A percentile compares a stretch with the other conserved stretches of the same genome.
These are phyloP conservation scores for Dictyostelium purpureum DNA, from an alignment of 78 protist genomes.

Conservation along the genomic window DNA sequence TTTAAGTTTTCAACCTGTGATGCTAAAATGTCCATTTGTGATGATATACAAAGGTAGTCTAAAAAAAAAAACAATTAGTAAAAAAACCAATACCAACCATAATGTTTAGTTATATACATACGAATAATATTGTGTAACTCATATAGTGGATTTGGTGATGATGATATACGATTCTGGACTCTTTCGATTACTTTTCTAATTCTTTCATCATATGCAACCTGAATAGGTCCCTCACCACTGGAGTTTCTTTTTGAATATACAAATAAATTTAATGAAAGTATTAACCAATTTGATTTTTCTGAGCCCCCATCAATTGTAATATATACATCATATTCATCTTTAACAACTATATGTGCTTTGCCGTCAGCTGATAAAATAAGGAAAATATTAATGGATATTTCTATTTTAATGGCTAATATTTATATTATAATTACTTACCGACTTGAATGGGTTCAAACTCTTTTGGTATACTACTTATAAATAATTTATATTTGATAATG, in stretches of 20 bases:
- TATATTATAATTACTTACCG: conserved; percentile 5
- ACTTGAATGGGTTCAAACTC: conserved; percentile 55
- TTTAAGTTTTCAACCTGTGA: conserved; percentile 55
- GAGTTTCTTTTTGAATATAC: conserved; percentile 17
- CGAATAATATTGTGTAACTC: conserved; percentile 69
- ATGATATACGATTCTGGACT: conserved; percentile 33
- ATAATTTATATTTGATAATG: conserved; percentile 44
- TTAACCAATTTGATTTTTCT: conserved; percentile 55
- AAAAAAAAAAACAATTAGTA: neutral
- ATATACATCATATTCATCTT: conserved; percentile 14
- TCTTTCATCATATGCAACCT: conserved; percentile 32
- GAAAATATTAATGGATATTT: neutral
- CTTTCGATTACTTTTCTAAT: conserved; percentile 25
- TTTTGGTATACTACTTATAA: conserved; percentile 34
- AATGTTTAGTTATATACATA: conserved; percentile 13
- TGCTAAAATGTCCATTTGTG: conserved; percentile 32
- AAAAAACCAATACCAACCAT: neutral
- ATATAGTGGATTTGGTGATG: conserved; percentile 23
- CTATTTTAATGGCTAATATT: neutral
- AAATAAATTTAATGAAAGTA: conserved; percentile 5
- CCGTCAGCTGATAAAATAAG: conserved; percentile 3
- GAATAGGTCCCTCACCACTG: conserved; percentile 42
- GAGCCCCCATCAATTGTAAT: conserved; percentile 55
- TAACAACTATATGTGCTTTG: conserved; percentile 28
- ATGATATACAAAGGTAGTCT: conserved; percentile 33